These are phyloP conservation scores for Diversispora epigaea DNA, from an alignment of 192 early-diverging fungal genomes.

Conservation along the genomic window DNA sequence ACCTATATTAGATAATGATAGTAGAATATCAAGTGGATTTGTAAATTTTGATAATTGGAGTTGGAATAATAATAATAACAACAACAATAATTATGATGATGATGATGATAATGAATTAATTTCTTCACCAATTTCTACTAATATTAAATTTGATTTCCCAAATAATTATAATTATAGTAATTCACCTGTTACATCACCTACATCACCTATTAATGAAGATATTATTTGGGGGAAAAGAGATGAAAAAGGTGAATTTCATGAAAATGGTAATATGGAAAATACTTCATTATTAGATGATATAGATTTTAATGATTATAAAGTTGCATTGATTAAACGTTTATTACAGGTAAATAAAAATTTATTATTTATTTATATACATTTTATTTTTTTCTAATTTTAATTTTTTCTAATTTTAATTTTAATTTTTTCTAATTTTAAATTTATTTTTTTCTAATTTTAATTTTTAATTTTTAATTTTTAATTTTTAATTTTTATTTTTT, in stretches of 20 bases:
- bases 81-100: not conserved
- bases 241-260: not conserved
- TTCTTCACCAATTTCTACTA: too few species aligned
- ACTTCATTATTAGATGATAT: slow-evolving; percentile 25
- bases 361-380: slow-evolving; percentile 1
- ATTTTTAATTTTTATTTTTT: slow-evolving; percentile 1
- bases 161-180: too few species aligned
- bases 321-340: slow-evolving; percentile 27
- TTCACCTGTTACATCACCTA: too few species aligned
- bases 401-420: too few species aligned
- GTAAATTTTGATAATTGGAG: slow-evolving; percentile 26
- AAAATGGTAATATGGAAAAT: not conserved
- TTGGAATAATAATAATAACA: not conserved
- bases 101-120: not conserved
- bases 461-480: slow-evolving; percentile 34
- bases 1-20: slow-evolving; percentile 9
- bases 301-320: slow-evolving; percentile 26
- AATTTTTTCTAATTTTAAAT: too few species aligned
- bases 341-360: not conserved
- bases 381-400: too few species aligned
- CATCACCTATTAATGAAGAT: too few species aligned
- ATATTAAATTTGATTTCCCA: too few species aligned
- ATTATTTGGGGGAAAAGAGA: not conserved
- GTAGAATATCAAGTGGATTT: slow-evolving; percentile 22
- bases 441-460: slow-evolving; percentile 8